These are phyloP conservation scores for Dictyostelium gargantuum DNA, from an alignment of 208 protist species.

Conservation along the genomic window DNA sequence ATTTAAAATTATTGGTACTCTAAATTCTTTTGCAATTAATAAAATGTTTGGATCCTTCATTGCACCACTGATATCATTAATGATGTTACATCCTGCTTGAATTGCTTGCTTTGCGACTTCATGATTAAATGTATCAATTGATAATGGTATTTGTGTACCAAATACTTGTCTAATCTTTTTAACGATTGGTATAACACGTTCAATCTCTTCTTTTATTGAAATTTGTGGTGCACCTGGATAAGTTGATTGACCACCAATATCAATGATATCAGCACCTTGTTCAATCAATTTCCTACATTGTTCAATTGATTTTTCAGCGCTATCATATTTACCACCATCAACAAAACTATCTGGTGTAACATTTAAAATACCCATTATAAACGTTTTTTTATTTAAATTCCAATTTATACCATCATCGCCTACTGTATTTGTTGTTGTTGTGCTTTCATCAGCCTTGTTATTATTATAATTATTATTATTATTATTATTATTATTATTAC, in stretches of 20 bases:
- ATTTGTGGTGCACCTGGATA: constrained; percentile 60
- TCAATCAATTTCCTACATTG: constrained; percentile 22
- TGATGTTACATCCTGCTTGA: constrained; percentile 71
- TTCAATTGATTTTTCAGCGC: background rate
- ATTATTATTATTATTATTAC: too few relatives aligned
- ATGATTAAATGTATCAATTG: constrained; percentile 75
- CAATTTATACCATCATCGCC: background rate
- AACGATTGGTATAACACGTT: constrained; percentile 71
- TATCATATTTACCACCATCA: constrained; percentile 71
- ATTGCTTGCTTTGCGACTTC: constrained; percentile 49
- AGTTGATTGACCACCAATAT: constrained; percentile 79
- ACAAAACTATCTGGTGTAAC: constrained; percentile 78
- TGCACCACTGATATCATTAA: constrained; percentile 77
- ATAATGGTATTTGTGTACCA: constrained; percentile 47
- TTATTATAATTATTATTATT: too few relatives aligned
- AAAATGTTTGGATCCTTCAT: constrained; percentile 70
- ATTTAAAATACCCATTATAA: constrained; percentile 79
- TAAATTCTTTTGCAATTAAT: constrained; percentile 36
- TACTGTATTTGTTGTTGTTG: background rate
- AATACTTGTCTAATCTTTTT: constrained; percentile 43
- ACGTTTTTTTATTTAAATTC: constrained; percentile 53
- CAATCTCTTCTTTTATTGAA: constrained; percentile 58
- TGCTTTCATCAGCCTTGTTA: too few relatives aligned
- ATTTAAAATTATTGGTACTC: constrained; percentile 65
- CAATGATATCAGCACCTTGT: constrained; percentile 73